Conservation (phyloP, 1,284 basidiomycete genomes). For the Leucocoprinus gongylophorus region DNA sequence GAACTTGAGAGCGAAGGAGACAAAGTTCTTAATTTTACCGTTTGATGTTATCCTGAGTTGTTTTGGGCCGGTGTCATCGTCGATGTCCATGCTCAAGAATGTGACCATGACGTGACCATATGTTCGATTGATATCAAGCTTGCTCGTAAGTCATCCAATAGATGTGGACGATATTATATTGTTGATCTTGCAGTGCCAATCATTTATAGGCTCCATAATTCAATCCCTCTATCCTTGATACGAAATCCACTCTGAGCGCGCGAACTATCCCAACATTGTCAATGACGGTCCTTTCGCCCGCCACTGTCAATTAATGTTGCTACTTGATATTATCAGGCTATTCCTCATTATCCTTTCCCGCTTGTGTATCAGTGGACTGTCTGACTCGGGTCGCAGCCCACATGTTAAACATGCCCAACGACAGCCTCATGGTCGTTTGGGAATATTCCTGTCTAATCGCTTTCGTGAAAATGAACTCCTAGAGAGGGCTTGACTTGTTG, state of each 20-base stretch:
- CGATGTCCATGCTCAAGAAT: conserved; percentile 1
- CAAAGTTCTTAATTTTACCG: conserved; percentile 59
- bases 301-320: too few relatives aligned
- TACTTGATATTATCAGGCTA: too few relatives aligned
- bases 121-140: too few relatives aligned
- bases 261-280: too few relatives aligned
- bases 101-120: conserved; percentile 1
- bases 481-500: background rate
- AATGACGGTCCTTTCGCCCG: too few relatives aligned
- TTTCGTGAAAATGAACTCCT: background rate
- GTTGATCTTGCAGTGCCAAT: too few relatives aligned
- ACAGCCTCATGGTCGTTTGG: conserved; percentile 9
- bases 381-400: background rate
- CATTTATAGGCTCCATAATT: too few relatives aligned
- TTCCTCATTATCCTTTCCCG: background rate
- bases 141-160: too few relatives aligned
- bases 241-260: too few relatives aligned
- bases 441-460: conserved; percentile 1
- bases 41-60: conserved; percentile 52
- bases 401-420: conserved; percentile 5
- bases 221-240: too few relatives aligned
- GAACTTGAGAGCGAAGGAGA: conserved; percentile 54
- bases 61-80: conserved; percentile 8
- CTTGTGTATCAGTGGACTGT: background rate
- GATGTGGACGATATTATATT: too few relatives aligned